These are phyloP conservation scores for Atkinsonella texensis DNA, from an alignment of 2,329 filamentous ascomycete genomes.

Conservation along the genomic window DNA sequence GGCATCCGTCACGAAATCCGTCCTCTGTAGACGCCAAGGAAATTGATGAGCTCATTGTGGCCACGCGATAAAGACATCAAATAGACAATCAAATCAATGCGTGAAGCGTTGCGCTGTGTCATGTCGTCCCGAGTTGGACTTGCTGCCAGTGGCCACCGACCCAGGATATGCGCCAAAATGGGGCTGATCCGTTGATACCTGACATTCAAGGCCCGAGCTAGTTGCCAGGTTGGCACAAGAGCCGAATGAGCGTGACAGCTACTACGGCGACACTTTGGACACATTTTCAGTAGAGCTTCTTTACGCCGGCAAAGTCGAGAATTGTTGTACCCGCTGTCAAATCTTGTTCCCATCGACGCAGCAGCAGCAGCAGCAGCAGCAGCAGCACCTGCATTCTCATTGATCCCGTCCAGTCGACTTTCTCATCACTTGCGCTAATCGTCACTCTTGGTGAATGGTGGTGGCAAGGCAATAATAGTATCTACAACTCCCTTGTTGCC, in stretches of 20 bases:
- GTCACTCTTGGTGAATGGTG: constrained; percentile 3
- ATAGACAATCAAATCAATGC: too few species aligned
- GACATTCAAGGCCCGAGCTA: constrained; percentile 6
- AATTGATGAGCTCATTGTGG: too few species aligned
- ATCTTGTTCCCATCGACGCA: not conserved
- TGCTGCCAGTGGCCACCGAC: too few species aligned
- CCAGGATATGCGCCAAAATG: too few species aligned
- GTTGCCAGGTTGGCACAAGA: constrained; percentile 7
- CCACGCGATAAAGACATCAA: too few species aligned
- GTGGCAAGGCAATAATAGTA: constrained; percentile 1
- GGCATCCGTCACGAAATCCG: too few species aligned
- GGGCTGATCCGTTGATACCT: constrained; percentile 6
- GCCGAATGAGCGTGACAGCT: too few species aligned
- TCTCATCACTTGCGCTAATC: not conserved
- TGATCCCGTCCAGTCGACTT: not conserved
- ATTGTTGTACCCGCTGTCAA: not conserved
- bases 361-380: not conserved
- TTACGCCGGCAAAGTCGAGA: constrained; percentile 2
- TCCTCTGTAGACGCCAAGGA: too few species aligned
- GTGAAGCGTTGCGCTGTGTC: too few species aligned
- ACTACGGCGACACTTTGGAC: constrained; percentile 1
- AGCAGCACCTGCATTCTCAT: not conserved
- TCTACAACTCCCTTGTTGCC: not conserved
- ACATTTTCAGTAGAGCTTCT: constrained; percentile 7
- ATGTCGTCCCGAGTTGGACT: too few species aligned